Evolutionary conservation across 768 basidiomycete species (phyloP).

Genomic region (Panellus pusillus): DNA sequence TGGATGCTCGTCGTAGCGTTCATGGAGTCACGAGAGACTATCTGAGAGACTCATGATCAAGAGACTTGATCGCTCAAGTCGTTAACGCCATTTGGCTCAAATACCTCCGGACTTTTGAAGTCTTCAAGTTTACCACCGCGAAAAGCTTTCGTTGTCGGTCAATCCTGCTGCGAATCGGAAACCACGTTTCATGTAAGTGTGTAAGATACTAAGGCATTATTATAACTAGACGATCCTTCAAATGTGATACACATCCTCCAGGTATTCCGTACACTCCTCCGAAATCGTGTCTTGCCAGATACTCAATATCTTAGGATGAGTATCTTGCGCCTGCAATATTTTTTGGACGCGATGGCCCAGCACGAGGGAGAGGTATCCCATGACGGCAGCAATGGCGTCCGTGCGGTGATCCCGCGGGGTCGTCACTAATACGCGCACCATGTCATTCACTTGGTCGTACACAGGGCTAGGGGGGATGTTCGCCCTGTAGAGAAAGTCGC

Average conservation of each 20-base stretch:
- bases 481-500: conserved; percentile 18
- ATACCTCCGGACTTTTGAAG: no score
- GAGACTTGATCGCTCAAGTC: no score
- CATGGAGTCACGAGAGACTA: no score
- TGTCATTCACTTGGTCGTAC: not conserved
- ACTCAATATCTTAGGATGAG: conserved; percentile 8
- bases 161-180: no score
- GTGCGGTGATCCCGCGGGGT: conserved; percentile 25
- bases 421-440: conserved; percentile 19
- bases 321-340: conserved; percentile 14
- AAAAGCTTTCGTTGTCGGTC: no score
- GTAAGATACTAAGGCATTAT: no score
- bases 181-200: no score
- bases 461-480: not conserved
- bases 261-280: conserved; percentile 13
- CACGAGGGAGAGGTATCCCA: conserved; percentile 17
- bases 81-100: no score
- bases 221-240: no score
- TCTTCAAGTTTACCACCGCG: no score
- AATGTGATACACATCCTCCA: conserved; percentile 19
- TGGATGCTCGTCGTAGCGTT: no score
- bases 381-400: conserved; percentile 21
- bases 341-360: conserved; percentile 3
- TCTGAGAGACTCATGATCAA: no score
- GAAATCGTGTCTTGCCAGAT: conserved; percentile 22